Evolutionary conservation across 1,139 yeast species (phyloP).

Genomic region (Saccharomycopsis phalli): DNA sequence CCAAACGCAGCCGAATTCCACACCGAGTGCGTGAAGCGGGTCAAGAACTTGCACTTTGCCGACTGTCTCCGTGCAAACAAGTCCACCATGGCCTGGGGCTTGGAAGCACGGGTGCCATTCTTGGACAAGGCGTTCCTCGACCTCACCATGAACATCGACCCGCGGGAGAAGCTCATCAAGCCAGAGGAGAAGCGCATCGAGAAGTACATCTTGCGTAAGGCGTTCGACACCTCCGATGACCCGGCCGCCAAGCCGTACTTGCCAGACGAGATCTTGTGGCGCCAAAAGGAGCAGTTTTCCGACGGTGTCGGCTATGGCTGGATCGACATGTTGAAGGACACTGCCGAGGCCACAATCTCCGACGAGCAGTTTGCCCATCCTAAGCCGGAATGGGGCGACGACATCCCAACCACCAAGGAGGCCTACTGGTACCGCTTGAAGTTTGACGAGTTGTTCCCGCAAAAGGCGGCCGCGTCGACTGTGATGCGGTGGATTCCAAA

Average conservation of each 20-base stretch:
- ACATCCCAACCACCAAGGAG: slow-evolving; percentile 94
- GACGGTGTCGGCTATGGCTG: slow-evolving; percentile 99
- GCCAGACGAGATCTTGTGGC: slow-evolving; percentile 95
- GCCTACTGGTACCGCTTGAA: slow-evolving; percentile 98
- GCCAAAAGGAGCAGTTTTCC: slow-evolving; percentile 99
- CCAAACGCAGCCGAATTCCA: slow-evolving; percentile 91
- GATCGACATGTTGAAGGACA: slow-evolving; percentile 96
- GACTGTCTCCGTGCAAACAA: slow-evolving; percentile 98
- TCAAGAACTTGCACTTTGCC: slow-evolving; percentile 92
- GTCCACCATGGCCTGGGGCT: slow-evolving; percentile 99
- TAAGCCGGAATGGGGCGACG: slow-evolving; percentile 93
- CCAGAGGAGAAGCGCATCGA: slow-evolving; percentile 68
- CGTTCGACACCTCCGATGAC: slow-evolving; percentile 78
- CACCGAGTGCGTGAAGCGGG: slow-evolving; percentile 88
- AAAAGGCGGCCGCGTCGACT: slow-evolving; percentile 86
- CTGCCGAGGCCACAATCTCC: slow-evolving; percentile 76
- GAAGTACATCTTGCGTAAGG: slow-evolving; percentile 92
- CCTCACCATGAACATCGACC: slow-evolving; percentile 89
- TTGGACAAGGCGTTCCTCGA: slow-evolving; percentile 89
- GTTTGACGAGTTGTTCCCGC: slow-evolving; percentile 87
- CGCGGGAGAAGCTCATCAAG: slow-evolving; percentile 80
- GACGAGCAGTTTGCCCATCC: slow-evolving; percentile 88
- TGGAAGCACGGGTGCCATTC: slow-evolving; percentile 99
- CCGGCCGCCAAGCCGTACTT: slow-evolving; percentile 71
- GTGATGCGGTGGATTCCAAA: slow-evolving; percentile 99